Evolutionary conservation across 2,329 filamentous ascomycete species (phyloP).

Genomic region (Clarireedia sp.): DNA sequence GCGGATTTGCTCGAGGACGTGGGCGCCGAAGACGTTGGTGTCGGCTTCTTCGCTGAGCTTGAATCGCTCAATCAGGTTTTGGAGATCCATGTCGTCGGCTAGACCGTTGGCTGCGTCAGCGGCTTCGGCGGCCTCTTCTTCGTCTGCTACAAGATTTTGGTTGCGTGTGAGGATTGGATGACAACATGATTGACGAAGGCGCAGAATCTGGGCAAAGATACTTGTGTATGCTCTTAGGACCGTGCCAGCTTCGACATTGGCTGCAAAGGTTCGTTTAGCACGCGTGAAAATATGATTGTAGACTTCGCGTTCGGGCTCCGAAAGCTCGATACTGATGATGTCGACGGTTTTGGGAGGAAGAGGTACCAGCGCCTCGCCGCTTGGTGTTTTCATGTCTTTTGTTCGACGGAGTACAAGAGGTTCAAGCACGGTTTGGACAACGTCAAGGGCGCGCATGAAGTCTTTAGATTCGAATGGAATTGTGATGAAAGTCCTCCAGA

Average conservation of each 20-base stretch:
- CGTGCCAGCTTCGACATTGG: conserved; percentile 84
- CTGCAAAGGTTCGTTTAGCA: conserved; percentile 75
- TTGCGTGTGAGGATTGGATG: conserved; percentile 87
- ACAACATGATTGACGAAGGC: conserved; percentile 87
- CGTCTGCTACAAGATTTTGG: conserved; percentile 74
- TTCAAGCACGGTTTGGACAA: conserved; percentile 93
- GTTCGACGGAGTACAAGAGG: conserved; percentile 91
- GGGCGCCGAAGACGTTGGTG: conserved; percentile 69
- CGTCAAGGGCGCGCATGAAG: conserved; percentile 85
- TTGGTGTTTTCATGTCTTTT: conserved; percentile 96
- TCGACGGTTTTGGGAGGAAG: conserved; percentile 73
- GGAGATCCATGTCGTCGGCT: conserved; percentile 92
- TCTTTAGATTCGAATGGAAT: conserved; percentile 94
- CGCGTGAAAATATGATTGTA: conserved; percentile 84
- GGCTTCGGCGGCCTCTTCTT: conserved; percentile 70
- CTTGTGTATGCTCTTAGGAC: conserved; percentile 93
- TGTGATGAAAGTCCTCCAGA: conserved; percentile 98
- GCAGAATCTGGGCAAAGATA: conserved; percentile 92
- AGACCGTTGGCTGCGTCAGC: conserved; percentile 75
- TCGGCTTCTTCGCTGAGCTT: conserved; percentile 57
- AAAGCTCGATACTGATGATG: conserved; percentile 83
- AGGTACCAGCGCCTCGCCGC: conserved; percentile 72
- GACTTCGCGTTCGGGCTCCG: conserved; percentile 75
- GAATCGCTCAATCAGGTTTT: conserved; percentile 77
- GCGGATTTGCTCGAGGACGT: conserved; percentile 85